Conservation (phyloP, 345 rosid species). For the Aurinia saxatilis region DNA sequence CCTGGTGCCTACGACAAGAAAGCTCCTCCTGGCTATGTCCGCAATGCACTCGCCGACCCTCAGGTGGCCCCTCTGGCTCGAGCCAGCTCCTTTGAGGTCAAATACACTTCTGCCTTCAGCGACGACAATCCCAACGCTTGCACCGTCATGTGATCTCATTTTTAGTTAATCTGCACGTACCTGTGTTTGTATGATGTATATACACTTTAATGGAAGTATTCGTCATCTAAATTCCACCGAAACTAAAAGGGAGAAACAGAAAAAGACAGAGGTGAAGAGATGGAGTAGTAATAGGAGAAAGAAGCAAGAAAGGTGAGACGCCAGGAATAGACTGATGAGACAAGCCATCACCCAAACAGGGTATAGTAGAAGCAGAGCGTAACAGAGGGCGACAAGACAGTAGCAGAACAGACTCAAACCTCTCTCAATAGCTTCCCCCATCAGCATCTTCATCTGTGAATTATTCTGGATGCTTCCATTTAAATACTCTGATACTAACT, state of each 20-base stretch:
- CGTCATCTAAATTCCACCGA: conserved; percentile 12
- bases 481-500: conserved; percentile 1
- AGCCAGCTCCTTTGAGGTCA: conserved; percentile 58
- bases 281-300: conserved; percentile 17
- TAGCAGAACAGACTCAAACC: neutral
- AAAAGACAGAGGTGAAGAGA: conserved; percentile 12
- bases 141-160: conserved; percentile 40
- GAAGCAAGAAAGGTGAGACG: conserved; percentile 21
- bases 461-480: neutral
- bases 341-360: conserved; percentile 23
- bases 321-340: conserved; percentile 17
- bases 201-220: neutral
- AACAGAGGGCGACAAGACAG: conserved; percentile 10
- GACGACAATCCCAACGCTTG: conserved; percentile 53
- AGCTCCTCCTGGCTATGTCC: conserved; percentile 32
- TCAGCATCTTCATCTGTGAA: neutral
- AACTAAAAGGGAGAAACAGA: conserved; percentile 7
- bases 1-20: conserved; percentile 33
- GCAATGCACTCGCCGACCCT: conserved; percentile 38
- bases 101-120: conserved; percentile 43
- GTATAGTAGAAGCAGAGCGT: conserved; percentile 14
- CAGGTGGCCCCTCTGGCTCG: conserved; percentile 46
- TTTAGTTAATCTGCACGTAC: neutral
- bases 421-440: conserved; percentile 18
- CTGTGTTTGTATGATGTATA: neutral